phyloP scores from a whole-genome alignment of 352 stramenopile species.

The Phytopythium mirpurense region DNA sequence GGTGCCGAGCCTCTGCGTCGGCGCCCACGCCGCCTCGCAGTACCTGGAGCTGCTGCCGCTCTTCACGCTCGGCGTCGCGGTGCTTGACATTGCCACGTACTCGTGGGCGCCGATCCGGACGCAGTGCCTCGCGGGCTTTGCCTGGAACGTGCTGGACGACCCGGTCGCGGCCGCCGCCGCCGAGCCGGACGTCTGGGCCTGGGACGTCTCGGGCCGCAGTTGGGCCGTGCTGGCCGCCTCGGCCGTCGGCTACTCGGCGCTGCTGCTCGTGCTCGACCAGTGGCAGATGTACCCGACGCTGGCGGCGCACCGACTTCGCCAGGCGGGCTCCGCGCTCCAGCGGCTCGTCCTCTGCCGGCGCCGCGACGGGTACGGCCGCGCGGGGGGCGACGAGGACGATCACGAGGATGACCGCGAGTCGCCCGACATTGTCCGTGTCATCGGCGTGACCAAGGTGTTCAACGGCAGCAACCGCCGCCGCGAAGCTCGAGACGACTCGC shows the following conservation, averaged over 20 bases:
- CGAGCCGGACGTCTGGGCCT: conserved; percentile 34
- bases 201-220: conserved; percentile 37
- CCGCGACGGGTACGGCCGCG: conserved; percentile 18
- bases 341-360: not conserved
- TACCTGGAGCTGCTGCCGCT: conserved; percentile 59
- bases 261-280: conserved; percentile 55
- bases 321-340: conserved; percentile 10
- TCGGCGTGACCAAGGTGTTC: conserved; percentile 57
- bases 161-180: conserved; percentile 17
- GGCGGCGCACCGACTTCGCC: conserved; percentile 25
- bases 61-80: conserved; percentile 41
- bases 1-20: conserved; percentile 40
- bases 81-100: conserved; percentile 48
- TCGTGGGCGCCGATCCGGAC: conserved; percentile 35
- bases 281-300: conserved; percentile 72
- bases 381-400: conserved; percentile 2
- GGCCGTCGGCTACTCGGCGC: conserved; percentile 37
- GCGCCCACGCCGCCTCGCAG: conserved; percentile 30
- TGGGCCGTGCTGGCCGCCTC: conserved; percentile 36
- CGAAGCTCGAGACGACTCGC: too few species aligned
- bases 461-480: conserved; percentile 40
- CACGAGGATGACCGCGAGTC: conserved; percentile 21
- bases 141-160: conserved; percentile 11
- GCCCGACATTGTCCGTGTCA: conserved; percentile 39
- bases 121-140: conserved; percentile 31